Evolutionary conservation across 352 stramenopile genomes (phyloP), one percentile per base, ranked within the genome.

Genomic region (Globisporangium paddicum): DNA sequence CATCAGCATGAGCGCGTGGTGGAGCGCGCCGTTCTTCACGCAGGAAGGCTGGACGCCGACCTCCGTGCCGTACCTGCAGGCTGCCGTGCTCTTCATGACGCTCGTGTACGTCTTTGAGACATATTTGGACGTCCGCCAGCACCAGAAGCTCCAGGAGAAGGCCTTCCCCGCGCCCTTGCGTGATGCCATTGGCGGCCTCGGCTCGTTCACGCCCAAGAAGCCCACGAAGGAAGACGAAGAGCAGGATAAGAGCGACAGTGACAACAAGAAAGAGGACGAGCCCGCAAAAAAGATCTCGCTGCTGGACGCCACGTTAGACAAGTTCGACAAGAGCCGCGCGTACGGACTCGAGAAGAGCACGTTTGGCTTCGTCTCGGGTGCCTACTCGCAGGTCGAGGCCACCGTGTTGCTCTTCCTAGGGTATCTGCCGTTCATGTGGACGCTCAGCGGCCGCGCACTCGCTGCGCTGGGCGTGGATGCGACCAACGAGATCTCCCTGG

Each of bases 271-370:
- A 19, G 9, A 54, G 11, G n/a, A 28, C n/a, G 41, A 55, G 23
- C 26, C 40, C 37, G 50, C 50, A 28, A 50, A 73, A 18, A 11
- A 67, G 21, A 59, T 58, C 52, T 81, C 88, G 50, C 69, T 98
- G 42, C 70, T 98, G 16, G 75, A 75, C 10, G 85, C 96, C 38
- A 93, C 96, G 11, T 64, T 87, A 58, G 77, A 65, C 18, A 98
- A 98, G 78, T 98, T 98, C 62, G 79, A 90, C 65, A 94, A 86
- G 56, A 94, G 91, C 30, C 92, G 96, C 72, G 73, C 86, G 8
- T 99, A 99, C 71, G 91, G 94, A 14, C 74, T 98, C 13, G 96
- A 98, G 72, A 99, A 98, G 79, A 98, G 96, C 67, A 79, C 87
- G 47, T 98, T 99, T 63, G 89, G 81, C 21, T 95, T 98, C 56